Evolutionary conservation across 805 yeast genomes (phyloP).

Genomic region (Millerozyma miso): DNA sequence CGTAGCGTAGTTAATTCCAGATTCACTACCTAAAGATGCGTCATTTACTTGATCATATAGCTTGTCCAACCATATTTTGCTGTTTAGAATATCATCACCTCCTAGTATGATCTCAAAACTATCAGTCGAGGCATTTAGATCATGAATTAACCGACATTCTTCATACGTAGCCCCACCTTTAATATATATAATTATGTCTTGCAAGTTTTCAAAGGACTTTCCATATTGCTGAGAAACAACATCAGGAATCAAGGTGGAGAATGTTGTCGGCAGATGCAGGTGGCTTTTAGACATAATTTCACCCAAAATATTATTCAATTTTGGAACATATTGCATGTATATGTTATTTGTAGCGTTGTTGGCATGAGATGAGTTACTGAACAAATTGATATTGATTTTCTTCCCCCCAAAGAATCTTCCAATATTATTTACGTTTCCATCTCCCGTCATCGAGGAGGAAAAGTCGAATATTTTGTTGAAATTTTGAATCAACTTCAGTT

Average conservation of each 20-base stretch:
- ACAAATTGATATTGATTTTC: slow-evolving; percentile 30
- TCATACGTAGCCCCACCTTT: slow-evolving; percentile 92
- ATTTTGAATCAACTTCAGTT: slow-evolving; percentile 26
- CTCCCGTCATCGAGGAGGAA: slow-evolving; percentile 7
- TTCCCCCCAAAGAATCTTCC: slow-evolving; percentile 30
- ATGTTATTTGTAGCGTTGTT: slow-evolving; percentile 52
- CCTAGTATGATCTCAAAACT: slow-evolving; percentile 75
- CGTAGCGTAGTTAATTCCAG: background rate
- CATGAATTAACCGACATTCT: slow-evolving; percentile 79
- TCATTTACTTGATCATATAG: slow-evolving; percentile 30
- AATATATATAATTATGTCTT: slow-evolving; percentile 66
- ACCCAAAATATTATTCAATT: slow-evolving; percentile 46
- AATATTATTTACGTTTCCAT: slow-evolving; percentile 12
- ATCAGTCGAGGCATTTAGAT: slow-evolving; percentile 54
- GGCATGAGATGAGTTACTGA: slow-evolving; percentile 19
- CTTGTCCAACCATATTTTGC: slow-evolving; percentile 28
- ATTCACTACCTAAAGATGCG: background rate
- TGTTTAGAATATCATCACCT: slow-evolving; percentile 45
- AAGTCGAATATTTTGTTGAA: slow-evolving; percentile 22
- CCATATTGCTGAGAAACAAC: slow-evolving; percentile 26
- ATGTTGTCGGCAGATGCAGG: slow-evolving; percentile 8
- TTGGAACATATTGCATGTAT: slow-evolving; percentile 88
- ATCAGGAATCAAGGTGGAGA: slow-evolving; percentile 39
- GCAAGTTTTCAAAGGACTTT: slow-evolving; percentile 35
- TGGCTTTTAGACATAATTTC: slow-evolving; percentile 14